phyloP scores from a whole-genome alignment of 2,329 filamentous ascomycete genomes.

The Xylariaceae sp. region DNA sequence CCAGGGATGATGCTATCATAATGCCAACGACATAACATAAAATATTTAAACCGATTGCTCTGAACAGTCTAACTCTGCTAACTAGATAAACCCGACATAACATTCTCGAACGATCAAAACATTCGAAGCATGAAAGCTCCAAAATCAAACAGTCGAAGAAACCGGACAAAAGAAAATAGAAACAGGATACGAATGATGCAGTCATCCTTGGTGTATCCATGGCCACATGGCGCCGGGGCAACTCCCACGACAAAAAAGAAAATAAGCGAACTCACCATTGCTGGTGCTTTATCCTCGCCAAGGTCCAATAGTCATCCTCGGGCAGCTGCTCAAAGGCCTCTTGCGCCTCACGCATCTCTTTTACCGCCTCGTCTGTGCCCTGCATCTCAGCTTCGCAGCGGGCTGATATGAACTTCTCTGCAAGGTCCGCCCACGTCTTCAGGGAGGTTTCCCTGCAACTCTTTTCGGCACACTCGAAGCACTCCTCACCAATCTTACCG shows the following conservation, averaged over 20 bases:
- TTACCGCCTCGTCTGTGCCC: slow-evolving; percentile 12
- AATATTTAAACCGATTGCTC: too few species aligned
- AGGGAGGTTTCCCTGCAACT: slow-evolving; percentile 4
- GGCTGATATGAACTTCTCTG: slow-evolving; percentile 13
- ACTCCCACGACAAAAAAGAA: neutral
- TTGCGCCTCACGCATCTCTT: slow-evolving; percentile 11
- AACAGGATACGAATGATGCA: too few species aligned
- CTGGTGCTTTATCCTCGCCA: slow-evolving; percentile 4
- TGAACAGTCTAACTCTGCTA: too few species aligned
- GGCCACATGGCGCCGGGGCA: neutral
- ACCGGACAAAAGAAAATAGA: too few species aligned
- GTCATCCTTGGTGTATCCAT: too few species aligned
- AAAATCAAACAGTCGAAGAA: too few species aligned
- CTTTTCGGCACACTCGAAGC: slow-evolving; percentile 17
- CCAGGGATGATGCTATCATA: too few species aligned
- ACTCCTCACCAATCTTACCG: slow-evolving; percentile 25
- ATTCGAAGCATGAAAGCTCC: too few species aligned
- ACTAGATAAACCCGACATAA: too few species aligned
- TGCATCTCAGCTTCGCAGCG: slow-evolving; percentile 10
- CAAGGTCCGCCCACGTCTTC: slow-evolving; percentile 5
- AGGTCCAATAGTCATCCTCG: slow-evolving; percentile 8
- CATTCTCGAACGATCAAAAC: too few species aligned
- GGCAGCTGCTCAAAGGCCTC: slow-evolving; percentile 18
- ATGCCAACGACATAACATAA: too few species aligned
- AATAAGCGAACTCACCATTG: slow-evolving; percentile 15